These are phyloP conservation scores for Nakaseomyces kungkrabaensis DNA, from an alignment of 1,139 yeast genomes.

Conservation along the genomic window DNA sequence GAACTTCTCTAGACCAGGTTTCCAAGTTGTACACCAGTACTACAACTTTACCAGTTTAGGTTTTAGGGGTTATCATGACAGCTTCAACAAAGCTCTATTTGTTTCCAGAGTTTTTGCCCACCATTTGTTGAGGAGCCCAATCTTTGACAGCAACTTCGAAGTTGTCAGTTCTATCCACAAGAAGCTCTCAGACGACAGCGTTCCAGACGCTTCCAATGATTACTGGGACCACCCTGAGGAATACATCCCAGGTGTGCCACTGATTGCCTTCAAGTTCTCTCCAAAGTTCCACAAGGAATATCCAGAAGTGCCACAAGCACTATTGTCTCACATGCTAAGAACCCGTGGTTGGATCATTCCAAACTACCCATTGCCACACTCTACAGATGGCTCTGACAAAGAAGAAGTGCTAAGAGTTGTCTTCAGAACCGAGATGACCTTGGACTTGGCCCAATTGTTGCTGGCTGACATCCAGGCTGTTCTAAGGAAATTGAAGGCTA, in stretches of 20 bases:
- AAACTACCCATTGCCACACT: slow-evolving; percentile 74
- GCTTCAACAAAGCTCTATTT: slow-evolving; percentile 50
- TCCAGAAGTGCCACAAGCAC: slow-evolving; percentile 80
- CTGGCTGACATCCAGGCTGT: slow-evolving; percentile 54
- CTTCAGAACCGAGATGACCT: slow-evolving; percentile 60
- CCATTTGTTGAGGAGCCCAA: slow-evolving; percentile 33
- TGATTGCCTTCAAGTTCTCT: slow-evolving; percentile 74
- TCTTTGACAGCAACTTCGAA: slow-evolving; percentile 56
- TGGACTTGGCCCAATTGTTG: slow-evolving; percentile 64
- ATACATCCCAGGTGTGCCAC: slow-evolving; percentile 75
- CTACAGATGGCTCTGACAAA: slow-evolving; percentile 31
- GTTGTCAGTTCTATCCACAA: slow-evolving; percentile 74
- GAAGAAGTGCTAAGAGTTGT: slow-evolving; percentile 76
- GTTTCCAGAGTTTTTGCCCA: slow-evolving; percentile 24
- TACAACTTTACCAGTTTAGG: slow-evolving; percentile 69
- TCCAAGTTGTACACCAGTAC: slow-evolving; percentile 82
- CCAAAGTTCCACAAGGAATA: slow-evolving; percentile 45
- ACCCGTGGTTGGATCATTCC: slow-evolving; percentile 84
- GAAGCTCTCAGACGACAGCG: slow-evolving; percentile 22
- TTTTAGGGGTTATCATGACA: slow-evolving; percentile 52
- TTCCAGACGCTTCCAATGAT: slow-evolving; percentile 14
- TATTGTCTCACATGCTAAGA: slow-evolving; percentile 63
- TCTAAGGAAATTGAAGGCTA: slow-evolving; percentile 43
- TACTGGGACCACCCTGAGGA: slow-evolving; percentile 18
- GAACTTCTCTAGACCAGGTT: slow-evolving; percentile 89